Evolutionary conservation across 2,329 filamentous ascomycete genomes (phyloP).

Genomic region (Capronia americana): DNA sequence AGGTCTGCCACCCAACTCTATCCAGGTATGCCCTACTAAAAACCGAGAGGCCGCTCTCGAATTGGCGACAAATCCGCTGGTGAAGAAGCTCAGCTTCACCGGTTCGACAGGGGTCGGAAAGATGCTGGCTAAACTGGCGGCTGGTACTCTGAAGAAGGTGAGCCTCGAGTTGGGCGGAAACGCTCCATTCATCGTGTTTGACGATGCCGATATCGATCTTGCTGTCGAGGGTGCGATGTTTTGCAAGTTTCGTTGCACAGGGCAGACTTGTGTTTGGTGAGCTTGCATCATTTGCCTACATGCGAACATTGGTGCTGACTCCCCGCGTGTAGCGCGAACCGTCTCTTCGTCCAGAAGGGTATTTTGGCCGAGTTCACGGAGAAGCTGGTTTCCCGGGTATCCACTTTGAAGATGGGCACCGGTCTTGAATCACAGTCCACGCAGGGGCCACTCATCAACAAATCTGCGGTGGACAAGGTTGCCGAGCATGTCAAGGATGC

Average conservation of each 20-base stretch:
- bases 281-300: not conserved
- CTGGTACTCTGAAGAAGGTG: constrained; percentile 48
- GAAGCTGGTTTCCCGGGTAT: constrained; percentile 71
- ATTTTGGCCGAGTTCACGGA: constrained; percentile 77
- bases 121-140: constrained; percentile 43
- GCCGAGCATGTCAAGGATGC: constrained; percentile 32
- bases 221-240: constrained; percentile 34
- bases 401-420: constrained; percentile 74
- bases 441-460: constrained; percentile 71
- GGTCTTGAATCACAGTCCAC: constrained; percentile 73
- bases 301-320: no score
- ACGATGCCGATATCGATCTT: constrained; percentile 48
- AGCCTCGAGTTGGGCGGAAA: constrained; percentile 55
- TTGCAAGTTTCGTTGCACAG: constrained; percentile 35
- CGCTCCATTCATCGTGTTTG: constrained; percentile 50
- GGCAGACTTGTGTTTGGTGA: constrained; percentile 50
- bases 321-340: constrained; percentile 60
- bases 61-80: constrained; percentile 19
- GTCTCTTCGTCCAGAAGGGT: constrained; percentile 77
- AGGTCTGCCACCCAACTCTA: constrained; percentile 43
- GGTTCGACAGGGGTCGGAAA: constrained; percentile 44
- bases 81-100: constrained; percentile 43
- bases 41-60: constrained; percentile 16
- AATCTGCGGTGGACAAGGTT: constrained; percentile 33
- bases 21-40: constrained; percentile 51